phyloP scores from a whole-genome alignment of 192 early-diverging fungal genomes.

The Backusella parvicylindrica region DNA sequence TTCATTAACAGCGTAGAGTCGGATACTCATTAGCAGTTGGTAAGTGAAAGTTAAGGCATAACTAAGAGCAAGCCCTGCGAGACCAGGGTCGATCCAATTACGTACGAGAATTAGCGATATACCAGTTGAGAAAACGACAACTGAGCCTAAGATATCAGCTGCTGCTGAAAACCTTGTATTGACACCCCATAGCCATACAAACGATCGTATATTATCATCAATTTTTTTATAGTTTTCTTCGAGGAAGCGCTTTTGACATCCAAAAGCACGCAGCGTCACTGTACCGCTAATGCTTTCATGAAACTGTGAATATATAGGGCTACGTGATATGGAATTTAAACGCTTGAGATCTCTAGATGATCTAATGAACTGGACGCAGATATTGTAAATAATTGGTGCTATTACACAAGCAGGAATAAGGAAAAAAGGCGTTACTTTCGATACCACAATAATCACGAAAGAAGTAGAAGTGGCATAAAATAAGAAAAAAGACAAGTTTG shows the following conservation, averaged over 20 bases:
- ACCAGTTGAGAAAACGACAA: slow-evolving; percentile 66
- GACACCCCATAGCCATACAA: slow-evolving; percentile 76
- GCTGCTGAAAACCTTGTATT: slow-evolving; percentile 81
- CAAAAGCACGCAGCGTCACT: slow-evolving; percentile 84
- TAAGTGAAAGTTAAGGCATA: slow-evolving; percentile 85
- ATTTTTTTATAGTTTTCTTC: slow-evolving; percentile 32
- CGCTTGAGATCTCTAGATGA: slow-evolving; percentile 81
- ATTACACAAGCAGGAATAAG: slow-evolving; percentile 36
- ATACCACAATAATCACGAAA: slow-evolving; percentile 54
- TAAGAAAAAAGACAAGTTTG: slow-evolving; percentile 45
- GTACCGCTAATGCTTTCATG: slow-evolving; percentile 69
- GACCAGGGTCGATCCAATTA: slow-evolving; percentile 66
- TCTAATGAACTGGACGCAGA: slow-evolving; percentile 57
- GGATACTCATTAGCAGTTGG: slow-evolving; percentile 72
- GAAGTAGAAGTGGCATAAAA: slow-evolving; percentile 43
- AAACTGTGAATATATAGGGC: slow-evolving; percentile 78
- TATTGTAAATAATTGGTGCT: slow-evolving; percentile 37
- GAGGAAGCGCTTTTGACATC: slow-evolving; percentile 59
- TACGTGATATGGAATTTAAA: slow-evolving; percentile 70
- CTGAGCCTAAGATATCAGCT: slow-evolving; percentile 69
- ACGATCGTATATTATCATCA: slow-evolving; percentile 80
- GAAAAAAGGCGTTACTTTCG: slow-evolving; percentile 60
- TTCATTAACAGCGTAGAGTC: slow-evolving; percentile 76
- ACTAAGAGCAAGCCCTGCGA: slow-evolving; percentile 79
- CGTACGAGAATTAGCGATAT: slow-evolving; percentile 52